These are phyloP conservation scores for Digitaria exilis DNA, from an alignment of 202 grass and related monocot species.

Conservation along the genomic window DNA sequence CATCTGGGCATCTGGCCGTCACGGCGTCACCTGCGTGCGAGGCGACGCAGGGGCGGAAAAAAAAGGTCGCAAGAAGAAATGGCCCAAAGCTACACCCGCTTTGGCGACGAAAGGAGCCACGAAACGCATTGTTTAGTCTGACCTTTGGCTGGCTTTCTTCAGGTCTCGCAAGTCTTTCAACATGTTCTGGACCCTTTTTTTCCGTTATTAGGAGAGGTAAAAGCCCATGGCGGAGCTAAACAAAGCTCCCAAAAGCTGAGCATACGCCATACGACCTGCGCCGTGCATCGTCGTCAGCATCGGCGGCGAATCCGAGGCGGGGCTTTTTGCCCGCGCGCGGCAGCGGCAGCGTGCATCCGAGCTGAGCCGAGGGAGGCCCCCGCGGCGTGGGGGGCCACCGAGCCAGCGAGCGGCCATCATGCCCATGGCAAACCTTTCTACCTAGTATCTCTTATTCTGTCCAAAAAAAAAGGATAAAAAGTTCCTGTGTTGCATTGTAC, in stretches of 20 bases:
- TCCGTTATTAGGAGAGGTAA: neutral
- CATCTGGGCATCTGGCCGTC: neutral
- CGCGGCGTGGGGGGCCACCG: constrained; percentile 21
- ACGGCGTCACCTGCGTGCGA: neutral
- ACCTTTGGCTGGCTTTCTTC: constrained; percentile 45
- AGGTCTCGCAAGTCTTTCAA: constrained; percentile 17
- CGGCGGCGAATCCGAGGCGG: constrained; percentile 63
- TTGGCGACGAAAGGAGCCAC: constrained; percentile 39
- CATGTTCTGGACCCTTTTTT: neutral
- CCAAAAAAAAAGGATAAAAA: neutral
- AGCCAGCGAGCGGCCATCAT: constrained; percentile 27
- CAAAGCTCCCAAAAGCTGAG: constrained; percentile 35
- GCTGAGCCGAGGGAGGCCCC: neutral
- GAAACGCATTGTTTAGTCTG: constrained; percentile 44
- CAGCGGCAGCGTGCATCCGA: constrained; percentile 47
- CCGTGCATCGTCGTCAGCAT: constrained; percentile 52
- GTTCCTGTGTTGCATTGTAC: neutral
- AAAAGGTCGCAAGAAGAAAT: constrained; percentile 43
- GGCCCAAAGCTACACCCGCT: constrained; percentile 40
- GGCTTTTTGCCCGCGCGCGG: neutral
- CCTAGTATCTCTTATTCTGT: neutral
- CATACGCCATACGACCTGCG: neutral
- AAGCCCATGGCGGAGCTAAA: neutral
- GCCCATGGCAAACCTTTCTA: neutral
- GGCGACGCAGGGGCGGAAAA: neutral